Evolutionary conservation across 768 basidiomycete species (phyloP), one percentile per base, ranked within the genome.

Genomic region (Lentinula edodes): DNA sequence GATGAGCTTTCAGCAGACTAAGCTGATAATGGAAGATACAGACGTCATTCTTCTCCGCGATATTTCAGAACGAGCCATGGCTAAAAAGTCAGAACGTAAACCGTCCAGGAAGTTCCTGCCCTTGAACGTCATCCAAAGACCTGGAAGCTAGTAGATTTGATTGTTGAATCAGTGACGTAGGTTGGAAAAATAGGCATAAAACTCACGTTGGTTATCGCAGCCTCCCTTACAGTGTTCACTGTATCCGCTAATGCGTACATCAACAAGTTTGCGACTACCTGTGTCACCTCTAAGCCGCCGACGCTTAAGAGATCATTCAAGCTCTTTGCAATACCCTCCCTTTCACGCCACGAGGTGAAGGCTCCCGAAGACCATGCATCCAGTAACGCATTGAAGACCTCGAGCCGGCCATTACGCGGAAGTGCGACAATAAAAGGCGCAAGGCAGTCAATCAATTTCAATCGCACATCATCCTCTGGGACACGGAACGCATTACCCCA

Each of bases 161-260:
- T 63, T 43, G 66, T 42, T 28, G 5, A n/a, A 48, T 5, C 20
- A 43, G 10, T 46, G 45, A 62, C 55, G 56, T 51, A 28, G 66
- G 61, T 34, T 66, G 54, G 57, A 39, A 54, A 6, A 41, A 45
- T 8, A 32, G 9, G 34, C 23, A 50, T 20, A 61, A 41, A 35
- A 80, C 93, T 74, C 70, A 93, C 91, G 66, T 77, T 76, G 42
- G 73, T 70, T 23, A 92, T 80, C 1, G 88, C 90, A 42, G 85
- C 83, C 67, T 93, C 90, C 58, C 95, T 78, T 4, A 98, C 93
- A 39, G 89, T 86, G n/a, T 93, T 89, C 58, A 92, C 91, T 16
- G 74, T 76, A 68, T 97, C 95, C 64, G 84, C 82, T 45, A 96
- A 74, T 0, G 87, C 91, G 61, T 75, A 77, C 62, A 74, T 73